phyloP scores from a whole-genome alignment of 331 rosid species.

The Malus hybrid region DNA sequence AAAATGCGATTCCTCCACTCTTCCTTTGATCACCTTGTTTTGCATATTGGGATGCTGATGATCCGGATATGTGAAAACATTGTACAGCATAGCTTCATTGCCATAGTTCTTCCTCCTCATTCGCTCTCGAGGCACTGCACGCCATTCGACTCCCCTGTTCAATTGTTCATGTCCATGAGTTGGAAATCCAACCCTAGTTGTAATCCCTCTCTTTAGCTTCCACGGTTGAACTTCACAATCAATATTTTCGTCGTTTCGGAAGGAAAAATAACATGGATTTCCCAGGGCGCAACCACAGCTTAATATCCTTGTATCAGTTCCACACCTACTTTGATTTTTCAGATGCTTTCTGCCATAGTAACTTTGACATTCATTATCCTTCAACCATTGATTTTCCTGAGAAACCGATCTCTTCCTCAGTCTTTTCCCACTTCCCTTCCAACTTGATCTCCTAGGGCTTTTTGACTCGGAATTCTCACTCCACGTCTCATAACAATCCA shows the following conservation, averaged over 20 bases:
- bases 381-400: constrained; percentile 19
- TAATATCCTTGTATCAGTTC: constrained; percentile 4
- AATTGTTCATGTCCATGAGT: constrained; percentile 7
- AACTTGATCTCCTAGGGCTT: constrained; percentile 13
- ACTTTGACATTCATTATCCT: constrained; percentile 30
- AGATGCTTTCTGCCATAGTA: constrained; percentile 39
- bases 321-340: constrained; percentile 11
- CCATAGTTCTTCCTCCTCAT: constrained; percentile 21
- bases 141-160: constrained; percentile 15
- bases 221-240: constrained; percentile 13
- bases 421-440: constrained; percentile 27
- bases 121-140: constrained; percentile 5
- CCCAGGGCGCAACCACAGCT: constrained; percentile 25
- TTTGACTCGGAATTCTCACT: constrained; percentile 26
- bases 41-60: constrained; percentile 8
- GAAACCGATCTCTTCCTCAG: constrained; percentile 34
- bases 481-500: constrained; percentile 14
- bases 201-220: constrained; percentile 23
- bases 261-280: constrained; percentile 28
- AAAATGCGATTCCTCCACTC: not conserved
- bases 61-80: constrained; percentile 28
- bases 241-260: constrained; percentile 2
- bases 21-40: constrained; percentile 13
- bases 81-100: constrained; percentile 14
- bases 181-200: constrained; percentile 7